A percentile compares a stretch with the other conserved stretches of the same genome.
phyloP scores from a whole-genome alignment of 495 filamentous ascomycete genomes.

The Penicillium argentinense region DNA sequence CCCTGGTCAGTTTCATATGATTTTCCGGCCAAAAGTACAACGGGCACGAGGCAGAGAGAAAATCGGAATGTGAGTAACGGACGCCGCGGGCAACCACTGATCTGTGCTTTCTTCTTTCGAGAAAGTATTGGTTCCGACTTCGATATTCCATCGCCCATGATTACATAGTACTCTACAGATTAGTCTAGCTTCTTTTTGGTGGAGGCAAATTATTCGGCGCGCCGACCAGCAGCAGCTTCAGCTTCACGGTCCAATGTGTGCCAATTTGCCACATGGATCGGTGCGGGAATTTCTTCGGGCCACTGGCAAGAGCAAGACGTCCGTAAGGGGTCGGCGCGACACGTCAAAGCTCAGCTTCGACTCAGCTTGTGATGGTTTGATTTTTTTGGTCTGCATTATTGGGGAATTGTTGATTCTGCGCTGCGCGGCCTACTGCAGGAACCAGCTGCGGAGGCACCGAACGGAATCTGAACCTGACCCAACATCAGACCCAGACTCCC shows the following conservation, averaged over 20 bases:
- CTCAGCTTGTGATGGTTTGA: slow-evolving; percentile 1
- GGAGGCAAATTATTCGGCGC: not conserved
- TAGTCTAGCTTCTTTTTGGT: not conserved
- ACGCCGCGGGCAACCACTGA: too few relatives aligned
- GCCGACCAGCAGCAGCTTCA: not conserved
- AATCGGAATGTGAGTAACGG: too few relatives aligned
- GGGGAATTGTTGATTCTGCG: not conserved
- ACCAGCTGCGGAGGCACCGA: slow-evolving; percentile 34
- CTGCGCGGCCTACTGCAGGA: slow-evolving; percentile 47
- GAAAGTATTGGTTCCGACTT: too few relatives aligned
- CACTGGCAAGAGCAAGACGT: not conserved
- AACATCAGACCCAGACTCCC: slow-evolving; percentile 14
- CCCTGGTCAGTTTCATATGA: slow-evolving; percentile 27
- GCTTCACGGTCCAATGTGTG: too few relatives aligned
- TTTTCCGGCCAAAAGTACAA: slow-evolving; percentile 20
- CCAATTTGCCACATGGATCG: slow-evolving; percentile 17
- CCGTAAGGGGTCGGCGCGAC: slow-evolving; percentile 1
- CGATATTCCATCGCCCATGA: too few relatives aligned
- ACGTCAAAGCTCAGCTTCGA: slow-evolving; percentile 1
- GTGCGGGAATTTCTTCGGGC: not conserved
- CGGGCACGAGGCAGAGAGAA: slow-evolving; percentile 8
- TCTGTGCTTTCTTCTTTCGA: not conserved
- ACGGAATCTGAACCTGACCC: too few relatives aligned
- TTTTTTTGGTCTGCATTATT: not conserved
- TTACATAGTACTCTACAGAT: not conserved